Evolutionary conservation across 768 basidiomycete species (phyloP).

Genomic region (Rhodocollybia butyracea): DNA sequence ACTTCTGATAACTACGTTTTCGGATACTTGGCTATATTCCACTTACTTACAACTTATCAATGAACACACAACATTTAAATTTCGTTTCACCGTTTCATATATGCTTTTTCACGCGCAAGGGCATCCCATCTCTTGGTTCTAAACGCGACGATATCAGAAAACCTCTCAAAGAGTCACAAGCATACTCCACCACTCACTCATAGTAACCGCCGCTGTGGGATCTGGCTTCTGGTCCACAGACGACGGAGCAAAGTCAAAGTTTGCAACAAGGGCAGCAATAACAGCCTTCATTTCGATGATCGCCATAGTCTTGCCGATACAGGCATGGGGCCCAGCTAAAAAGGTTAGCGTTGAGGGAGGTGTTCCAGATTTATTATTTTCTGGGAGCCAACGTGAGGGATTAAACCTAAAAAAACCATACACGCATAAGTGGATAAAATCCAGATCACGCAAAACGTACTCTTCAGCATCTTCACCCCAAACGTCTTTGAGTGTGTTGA

Average conservation of each 20-base stretch:
- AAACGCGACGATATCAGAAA: not conserved
- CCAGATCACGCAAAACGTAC: constrained; percentile 14
- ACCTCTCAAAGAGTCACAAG: too few relatives aligned
- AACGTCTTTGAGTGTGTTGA: constrained; percentile 46
- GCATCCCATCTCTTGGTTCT: constrained; percentile 7
- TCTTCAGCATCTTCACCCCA: constrained; percentile 53
- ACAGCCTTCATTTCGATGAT: constrained; percentile 26
- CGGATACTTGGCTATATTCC: too few relatives aligned
- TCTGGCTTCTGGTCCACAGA: constrained; percentile 16
- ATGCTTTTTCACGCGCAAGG: not conserved
- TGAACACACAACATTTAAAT: too few relatives aligned
- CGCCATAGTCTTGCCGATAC: constrained; percentile 25
- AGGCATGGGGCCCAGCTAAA: constrained; percentile 23
- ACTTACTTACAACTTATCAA: too few relatives aligned
- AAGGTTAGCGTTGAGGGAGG: constrained; percentile 12
- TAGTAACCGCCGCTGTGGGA: constrained; percentile 22
- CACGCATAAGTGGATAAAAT: not conserved
- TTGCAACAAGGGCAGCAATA: constrained; percentile 15
- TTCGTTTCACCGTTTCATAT: too few relatives aligned
- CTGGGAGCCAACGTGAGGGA: constrained; percentile 1
- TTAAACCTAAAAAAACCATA: not conserved
- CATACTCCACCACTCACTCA: constrained; percentile 16
- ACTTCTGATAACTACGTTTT: too few relatives aligned
- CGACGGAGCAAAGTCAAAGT: constrained; percentile 20
- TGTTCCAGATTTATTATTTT: not conserved